These are phyloP conservation scores for Picea sitchensis DNA, from an alignment of 75 land plant species.

Conservation along the genomic window DNA sequence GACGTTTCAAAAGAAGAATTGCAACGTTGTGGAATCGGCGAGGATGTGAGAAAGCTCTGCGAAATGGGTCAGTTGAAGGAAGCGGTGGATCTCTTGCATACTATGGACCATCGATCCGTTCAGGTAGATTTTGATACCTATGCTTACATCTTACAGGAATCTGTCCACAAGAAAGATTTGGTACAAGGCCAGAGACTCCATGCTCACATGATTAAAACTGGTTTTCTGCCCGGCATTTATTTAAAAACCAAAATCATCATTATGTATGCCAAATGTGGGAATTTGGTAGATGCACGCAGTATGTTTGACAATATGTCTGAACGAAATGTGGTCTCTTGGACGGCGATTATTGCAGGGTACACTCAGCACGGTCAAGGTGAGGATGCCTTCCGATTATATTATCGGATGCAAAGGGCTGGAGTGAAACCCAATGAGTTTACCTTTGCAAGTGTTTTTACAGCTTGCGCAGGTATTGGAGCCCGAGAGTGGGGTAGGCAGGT, in stretches of 20 bases:
- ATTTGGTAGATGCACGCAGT: slow-evolving; percentile 16
- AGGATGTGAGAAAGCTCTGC: not conserved
- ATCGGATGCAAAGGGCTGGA: slow-evolving; percentile 20
- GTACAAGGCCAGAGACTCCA: slow-evolving; percentile 29
- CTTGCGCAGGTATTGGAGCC: slow-evolving; percentile 33
- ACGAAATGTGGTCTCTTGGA: slow-evolving; percentile 49
- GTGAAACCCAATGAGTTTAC: slow-evolving; percentile 42
- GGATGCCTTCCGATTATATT: slow-evolving; percentile 24
- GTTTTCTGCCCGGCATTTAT: slow-evolving; percentile 20
- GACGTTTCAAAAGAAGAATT: too few relatives aligned
- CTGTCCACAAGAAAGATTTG: not conserved
- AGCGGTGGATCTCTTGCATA: not conserved
- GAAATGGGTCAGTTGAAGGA: not conserved
- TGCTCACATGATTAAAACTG: slow-evolving; percentile 21
- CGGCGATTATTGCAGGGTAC: slow-evolving; percentile 42
- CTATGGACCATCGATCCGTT: not conserved
- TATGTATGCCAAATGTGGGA: slow-evolving; percentile 41
- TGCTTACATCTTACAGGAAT: too few relatives aligned
- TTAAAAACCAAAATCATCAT: slow-evolving; percentile 46
- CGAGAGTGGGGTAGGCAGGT: slow-evolving; percentile 25
- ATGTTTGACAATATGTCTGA: slow-evolving; percentile 48
- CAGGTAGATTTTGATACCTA: not conserved
- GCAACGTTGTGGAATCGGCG: not conserved
- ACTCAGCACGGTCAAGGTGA: slow-evolving; percentile 40
- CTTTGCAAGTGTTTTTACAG: slow-evolving; percentile 35